Evolutionary conservation across 768 basidiomycete species (phyloP), one percentile per base, ranked within the genome.

Genomic region (Suillus luteus): DNA sequence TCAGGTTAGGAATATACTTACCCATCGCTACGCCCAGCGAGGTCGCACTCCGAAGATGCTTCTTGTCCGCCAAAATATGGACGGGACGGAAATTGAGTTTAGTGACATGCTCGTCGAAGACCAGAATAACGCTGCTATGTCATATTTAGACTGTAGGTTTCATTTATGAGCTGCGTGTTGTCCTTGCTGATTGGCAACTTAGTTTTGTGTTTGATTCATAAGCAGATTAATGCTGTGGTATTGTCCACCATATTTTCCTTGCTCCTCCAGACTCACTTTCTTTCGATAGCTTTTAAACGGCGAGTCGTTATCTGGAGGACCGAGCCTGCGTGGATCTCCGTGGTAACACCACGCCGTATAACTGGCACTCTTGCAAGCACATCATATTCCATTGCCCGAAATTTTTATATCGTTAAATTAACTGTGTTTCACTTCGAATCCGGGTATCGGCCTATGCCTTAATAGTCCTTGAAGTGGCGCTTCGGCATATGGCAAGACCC

Each of bases 51-150:
- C 82, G 8, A 91, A 87, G 72, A 80, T 95, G 68, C 77, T 86
- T 41, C 82, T 99, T 33, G 92, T 93, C 0, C 85, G 97, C 10
- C 97, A 99, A 73, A 93, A 97, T 72, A 81, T 95, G 73, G 97
- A 99, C 71, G 96, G 86, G 14, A 80, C 86, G 59, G 96, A 99
- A 78, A 85, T 99, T 52, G 97, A 99, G 75, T 98, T 96, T 70
- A 92, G 91, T 67, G 97, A 99, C 77, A 92, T 97, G 92, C 82
- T 99, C 14, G 88, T 97, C 31, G 97, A 99, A 79, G 97, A 99
- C 76, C 86, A 90, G 74, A 99, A 99, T 72, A 97, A 96, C 69
- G 95, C 92, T n/a, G 90, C 89, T 0, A 85, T 96, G 87, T 89
- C 92, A 1, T 97, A 96, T 77, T 76, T 89, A 6, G 94, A 97